These are phyloP conservation scores for Ceratobasidium sp. DNA, from an alignment of 1,284 basidiomycete species.

Conservation along the genomic window DNA sequence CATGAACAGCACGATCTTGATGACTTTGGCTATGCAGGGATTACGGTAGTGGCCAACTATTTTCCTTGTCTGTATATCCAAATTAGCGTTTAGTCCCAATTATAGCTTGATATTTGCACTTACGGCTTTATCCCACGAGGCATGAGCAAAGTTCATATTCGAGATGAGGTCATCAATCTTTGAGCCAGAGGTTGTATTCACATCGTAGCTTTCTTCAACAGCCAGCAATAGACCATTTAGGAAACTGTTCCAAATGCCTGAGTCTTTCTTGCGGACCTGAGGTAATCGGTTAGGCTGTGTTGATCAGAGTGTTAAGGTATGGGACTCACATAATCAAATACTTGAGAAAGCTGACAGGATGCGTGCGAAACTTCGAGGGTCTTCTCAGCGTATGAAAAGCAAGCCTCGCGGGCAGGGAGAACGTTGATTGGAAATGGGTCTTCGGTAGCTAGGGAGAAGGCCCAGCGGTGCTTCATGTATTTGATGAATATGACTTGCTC, in stretches of 20 bases:
- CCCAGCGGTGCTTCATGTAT: background rate
- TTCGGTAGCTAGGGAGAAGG: background rate
- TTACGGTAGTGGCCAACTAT: too few relatives aligned
- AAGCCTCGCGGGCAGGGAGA: background rate
- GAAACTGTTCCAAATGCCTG: background rate
- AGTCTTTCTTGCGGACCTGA: background rate
- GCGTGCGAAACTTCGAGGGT: background rate
- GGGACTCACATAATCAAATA: background rate
- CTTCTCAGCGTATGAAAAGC: background rate
- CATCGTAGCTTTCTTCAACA: background rate
- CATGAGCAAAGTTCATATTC: background rate
- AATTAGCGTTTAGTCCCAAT: too few relatives aligned
- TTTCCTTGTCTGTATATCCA: too few relatives aligned
- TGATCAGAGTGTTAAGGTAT: background rate
- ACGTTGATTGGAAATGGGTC: slow-evolving; percentile 5
- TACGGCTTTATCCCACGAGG: background rate
- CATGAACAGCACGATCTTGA: too few relatives aligned
- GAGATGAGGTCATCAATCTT: background rate
- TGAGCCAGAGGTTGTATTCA: background rate
- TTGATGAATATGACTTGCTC: background rate
- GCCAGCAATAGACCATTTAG: background rate
- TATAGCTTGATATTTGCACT: too few relatives aligned
- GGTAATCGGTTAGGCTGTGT: background rate
- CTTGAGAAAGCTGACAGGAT: background rate
- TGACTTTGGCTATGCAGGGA: too few relatives aligned